phyloP scores from a whole-genome alignment of 2,329 filamentous ascomycete genomes.

The Aspergillus versicolor region DNA sequence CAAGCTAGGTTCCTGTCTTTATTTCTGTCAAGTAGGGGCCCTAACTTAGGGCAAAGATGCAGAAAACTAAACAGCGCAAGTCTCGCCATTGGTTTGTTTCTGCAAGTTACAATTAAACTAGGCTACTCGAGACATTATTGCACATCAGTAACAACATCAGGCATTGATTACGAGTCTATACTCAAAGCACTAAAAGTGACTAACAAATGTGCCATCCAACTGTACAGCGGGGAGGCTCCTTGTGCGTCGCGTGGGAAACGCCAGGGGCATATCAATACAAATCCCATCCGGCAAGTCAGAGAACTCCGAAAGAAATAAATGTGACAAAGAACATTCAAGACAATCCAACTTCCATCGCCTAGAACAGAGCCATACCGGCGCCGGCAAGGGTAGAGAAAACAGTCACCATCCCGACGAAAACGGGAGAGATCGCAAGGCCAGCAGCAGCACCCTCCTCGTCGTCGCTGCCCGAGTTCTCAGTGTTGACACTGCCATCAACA shows the following conservation, averaged over 20 bases:
- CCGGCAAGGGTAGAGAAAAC: slow-evolving; percentile 55
- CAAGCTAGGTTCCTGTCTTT: no score
- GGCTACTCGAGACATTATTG: no score
- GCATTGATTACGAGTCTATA: slow-evolving; percentile 8
- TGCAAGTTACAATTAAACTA: no score
- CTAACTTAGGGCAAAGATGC: no score
- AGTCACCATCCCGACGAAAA: slow-evolving; percentile 53
- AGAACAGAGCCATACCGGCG: slow-evolving; percentile 41
- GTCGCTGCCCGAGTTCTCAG: slow-evolving; percentile 7
- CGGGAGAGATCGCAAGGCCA: slow-evolving; percentile 46
- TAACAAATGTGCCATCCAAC: slow-evolving; percentile 3
- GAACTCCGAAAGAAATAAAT: slow-evolving; percentile 6
- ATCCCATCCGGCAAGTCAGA: slow-evolving; percentile 1
- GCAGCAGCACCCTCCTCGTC: slow-evolving; percentile 45
- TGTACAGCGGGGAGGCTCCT: neutral
- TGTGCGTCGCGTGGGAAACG: neutral
- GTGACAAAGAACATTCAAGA: neutral
- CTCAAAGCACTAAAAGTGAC: neutral
- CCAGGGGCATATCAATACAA: slow-evolving; percentile 3
- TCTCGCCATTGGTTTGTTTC: no score
- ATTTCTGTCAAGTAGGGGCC: no score
- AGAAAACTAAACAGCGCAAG: no score
- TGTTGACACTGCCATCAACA: slow-evolving; percentile 41
- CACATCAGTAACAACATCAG: neutral
- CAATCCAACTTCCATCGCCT: slow-evolving; percentile 12